Conservation (phyloP, 2,329 filamentous ascomycete genomes). For the Fusarium pseudocircinatum region DNA sequence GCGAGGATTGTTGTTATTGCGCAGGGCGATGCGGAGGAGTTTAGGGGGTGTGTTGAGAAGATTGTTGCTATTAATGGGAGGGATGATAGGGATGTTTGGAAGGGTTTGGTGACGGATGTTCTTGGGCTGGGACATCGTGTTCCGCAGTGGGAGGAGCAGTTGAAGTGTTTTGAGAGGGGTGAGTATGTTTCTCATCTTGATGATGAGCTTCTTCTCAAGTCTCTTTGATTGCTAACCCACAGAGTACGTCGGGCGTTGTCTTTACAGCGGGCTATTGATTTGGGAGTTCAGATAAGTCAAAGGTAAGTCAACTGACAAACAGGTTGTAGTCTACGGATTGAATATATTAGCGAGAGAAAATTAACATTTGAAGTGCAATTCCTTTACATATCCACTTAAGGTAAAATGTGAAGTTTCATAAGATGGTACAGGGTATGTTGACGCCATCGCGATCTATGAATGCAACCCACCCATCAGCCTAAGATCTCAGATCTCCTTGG, state of each 20-base stretch:
- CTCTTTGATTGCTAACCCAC: neutral
- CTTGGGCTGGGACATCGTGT: slow-evolving; percentile 28
- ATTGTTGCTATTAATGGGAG: neutral
- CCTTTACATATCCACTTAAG: too few species aligned
- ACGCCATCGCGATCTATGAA: neutral
- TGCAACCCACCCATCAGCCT: neutral
- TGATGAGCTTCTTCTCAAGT: neutral
- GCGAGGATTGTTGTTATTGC: slow-evolving; percentile 29
- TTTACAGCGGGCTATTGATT: neutral
- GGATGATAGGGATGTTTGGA: slow-evolving; percentile 5
- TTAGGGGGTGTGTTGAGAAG: neutral
- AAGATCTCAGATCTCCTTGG: neutral
- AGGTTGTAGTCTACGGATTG: fast-evolving
- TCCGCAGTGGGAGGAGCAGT: slow-evolving; percentile 32
- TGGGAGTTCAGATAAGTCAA: neutral
- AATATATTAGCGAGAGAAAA: too few species aligned
- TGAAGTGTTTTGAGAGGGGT: slow-evolving; percentile 8
- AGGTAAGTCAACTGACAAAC: neutral
- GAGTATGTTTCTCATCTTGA: slow-evolving; percentile 27
- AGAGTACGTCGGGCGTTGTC: fast-evolving
- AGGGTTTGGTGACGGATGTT: slow-evolving; percentile 5
- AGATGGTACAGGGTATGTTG: neutral
- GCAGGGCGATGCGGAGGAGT: neutral
- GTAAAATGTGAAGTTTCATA: fast-evolving
- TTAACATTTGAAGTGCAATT: too few species aligned